Base-by-base conservation (phyloP, 306 rosid genomes). In the Acacia crassicarpa region DNA sequence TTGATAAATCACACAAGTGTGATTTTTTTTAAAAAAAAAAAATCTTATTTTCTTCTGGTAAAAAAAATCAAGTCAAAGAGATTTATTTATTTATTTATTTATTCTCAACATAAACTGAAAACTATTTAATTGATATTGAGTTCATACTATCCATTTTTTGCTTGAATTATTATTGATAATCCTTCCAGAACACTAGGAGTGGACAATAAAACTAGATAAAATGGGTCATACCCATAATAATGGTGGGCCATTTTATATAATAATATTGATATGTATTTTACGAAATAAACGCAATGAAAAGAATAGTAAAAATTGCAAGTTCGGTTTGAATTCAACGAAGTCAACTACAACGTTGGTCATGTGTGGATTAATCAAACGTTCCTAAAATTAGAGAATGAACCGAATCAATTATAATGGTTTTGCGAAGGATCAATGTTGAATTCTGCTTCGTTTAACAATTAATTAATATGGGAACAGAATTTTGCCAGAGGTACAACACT, bases 41-140 rank as follows among this genome's bases (percentile, higher is more conserved):
- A 33, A 35, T 5, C 6, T 38, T 5, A 38, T 38, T 38, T 38
- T 38, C 40, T 38, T 38, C 40, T 38, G 40, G 8, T n/a, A n/a
- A n/a, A n/a, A n/a, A 33, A 33, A 33, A 4, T 38, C 8, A 38
- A 38, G 40, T 38, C 8, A 5, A 5, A 38, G 8, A 38, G 41
- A 27, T 0, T 4, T n/a, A n/a, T n/a, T n/a, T n/a, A n/a, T 5
- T 38, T 38, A 6, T 0, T 38, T 5, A 0, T 38, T 1, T 5
- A 6, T 38, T 38, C 41, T 38, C 41, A 38, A 38, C 8, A 38
- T 38, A 38, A 38, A 6, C 41, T 38, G 5, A 38, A 38, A 38
- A 38, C 8, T 6, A 38, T 38, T 38, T 38, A 38, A 5, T 38
- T 38, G 8, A 38, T 38, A 38, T 38, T 38, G 41, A 8, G 1